phyloP scores from a whole-genome alignment of 164 flowering plant genomes.

The Vitis vinifera region ASM3070453v1 NC_081810.1:7307501-7308000 shows the following conservation, averaged over 20 bases:
- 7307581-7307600: slow-evolving; percentile 33
- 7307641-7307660: no score
- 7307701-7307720: no score
- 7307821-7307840: no score
- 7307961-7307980: slow-evolving; percentile 63
- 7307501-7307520: slow-evolving; percentile 71
- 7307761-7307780: no score
- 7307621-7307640: no score
- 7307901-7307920: slow-evolving; percentile 66
- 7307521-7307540: slow-evolving; percentile 74
- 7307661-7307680: no score
- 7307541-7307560: slow-evolving; percentile 63
- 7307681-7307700: no score
- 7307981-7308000: slow-evolving; percentile 87
- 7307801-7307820: no score
- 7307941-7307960: slow-evolving; percentile 53
- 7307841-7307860: neutral
- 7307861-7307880: neutral
- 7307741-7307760: no score
- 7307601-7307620: no score
- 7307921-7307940: slow-evolving; percentile 79
- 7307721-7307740: no score
- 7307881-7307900: neutral
- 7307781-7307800: no score
- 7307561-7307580: slow-evolving; percentile 75